Base-by-base conservation (phyloP, 2,329 filamentous ascomycete species). In the Neofusicoccum sp. region DNA sequence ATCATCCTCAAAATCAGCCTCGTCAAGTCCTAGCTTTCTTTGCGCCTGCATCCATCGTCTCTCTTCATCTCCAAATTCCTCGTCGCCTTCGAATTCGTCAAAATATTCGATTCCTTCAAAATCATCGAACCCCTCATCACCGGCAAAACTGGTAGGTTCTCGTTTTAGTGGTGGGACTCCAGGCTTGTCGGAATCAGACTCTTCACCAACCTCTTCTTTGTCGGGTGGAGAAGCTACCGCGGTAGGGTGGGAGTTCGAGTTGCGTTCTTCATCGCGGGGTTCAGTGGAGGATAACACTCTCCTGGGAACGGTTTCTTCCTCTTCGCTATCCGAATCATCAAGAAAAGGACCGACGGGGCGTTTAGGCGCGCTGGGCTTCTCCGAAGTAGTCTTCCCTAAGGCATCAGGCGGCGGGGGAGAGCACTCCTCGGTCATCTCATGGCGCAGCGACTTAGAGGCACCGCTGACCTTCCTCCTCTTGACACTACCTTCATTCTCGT, bases 1-100 rank as follows among this genome's bases (percentile, higher is more conserved):
- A n/a, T 74, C 72, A 31, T 65, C 68, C 31, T 73, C 71, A 8
- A 71, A 67, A n/a, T 68, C 73, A 36, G 68, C 70, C 36, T 84
- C 82, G 44, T 85, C 85, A 63, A 75, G 74, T 64, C 82, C 80
- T 24, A 82, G 68, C 54, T 73, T 73, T 45, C 73, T 73, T 71
- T 95, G 90, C 70, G 91, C 88, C 68, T 87, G 85, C 86, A 93
- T 90, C 73, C 85, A 93, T 49, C 83, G 80, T 75, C 79, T 69
- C 67, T 82, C 80, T 48, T 80, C 71, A 40, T 82, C 80, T 44
- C 79, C 71, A 36, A 78, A 79, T 49, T 82, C 80, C 9, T 84
- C 78, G 12, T 85, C 80, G 16, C 86, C 84, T 65, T 83, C 84
- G 69, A 84, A 73, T 16, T 74, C 76, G 6, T 80, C 78, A 49